phyloP scores from a whole-genome alignment of 306 rosid genomes.

The Vicia faba region DNA sequence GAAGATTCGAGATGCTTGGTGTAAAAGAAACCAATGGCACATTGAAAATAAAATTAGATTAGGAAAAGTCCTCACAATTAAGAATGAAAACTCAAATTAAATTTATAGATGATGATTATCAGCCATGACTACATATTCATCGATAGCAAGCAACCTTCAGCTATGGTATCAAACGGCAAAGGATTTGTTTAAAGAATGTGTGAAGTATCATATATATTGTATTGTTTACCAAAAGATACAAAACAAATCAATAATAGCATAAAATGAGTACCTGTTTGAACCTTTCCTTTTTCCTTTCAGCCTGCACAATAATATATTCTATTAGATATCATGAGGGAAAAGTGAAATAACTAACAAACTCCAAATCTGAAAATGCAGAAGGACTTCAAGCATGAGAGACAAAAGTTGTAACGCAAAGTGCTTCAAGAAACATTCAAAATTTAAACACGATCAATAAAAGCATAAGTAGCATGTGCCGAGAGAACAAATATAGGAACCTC shows the following conservation, averaged over 20 bases:
- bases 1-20: neutral
- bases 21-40: neutral
- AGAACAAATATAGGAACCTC: neutral
- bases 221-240: slow-evolving; percentile 6
- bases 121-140: slow-evolving; percentile 1
- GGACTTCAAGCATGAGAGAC: slow-evolving; percentile 10
- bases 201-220: neutral
- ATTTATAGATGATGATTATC: slow-evolving; percentile 15
- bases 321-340: slow-evolving; percentile 26
- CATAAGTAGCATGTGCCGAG: neutral
- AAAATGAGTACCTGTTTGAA: slow-evolving; percentile 69
- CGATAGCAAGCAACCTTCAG: slow-evolving; percentile 26
- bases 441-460: neutral
- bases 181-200: slow-evolving; percentile 22
- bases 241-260: slow-evolving; percentile 21
- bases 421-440: neutral
- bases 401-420: neutral
- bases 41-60: neutral
- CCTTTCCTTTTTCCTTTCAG: slow-evolving; percentile 67
- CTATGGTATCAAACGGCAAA: slow-evolving; percentile 24
- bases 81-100: slow-evolving; percentile 3
- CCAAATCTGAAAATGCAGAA: slow-evolving; percentile 24
- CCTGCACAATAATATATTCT: slow-evolving; percentile 53
- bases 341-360: neutral
- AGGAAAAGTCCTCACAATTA: neutral